Percentiles rank a stretch among this genome's conserved stretches.
These are phyloP conservation scores for Kurtzmaniella quercitrusa DNA, from an alignment of 1,139 yeast genomes.

Conservation along the genomic window DNA sequence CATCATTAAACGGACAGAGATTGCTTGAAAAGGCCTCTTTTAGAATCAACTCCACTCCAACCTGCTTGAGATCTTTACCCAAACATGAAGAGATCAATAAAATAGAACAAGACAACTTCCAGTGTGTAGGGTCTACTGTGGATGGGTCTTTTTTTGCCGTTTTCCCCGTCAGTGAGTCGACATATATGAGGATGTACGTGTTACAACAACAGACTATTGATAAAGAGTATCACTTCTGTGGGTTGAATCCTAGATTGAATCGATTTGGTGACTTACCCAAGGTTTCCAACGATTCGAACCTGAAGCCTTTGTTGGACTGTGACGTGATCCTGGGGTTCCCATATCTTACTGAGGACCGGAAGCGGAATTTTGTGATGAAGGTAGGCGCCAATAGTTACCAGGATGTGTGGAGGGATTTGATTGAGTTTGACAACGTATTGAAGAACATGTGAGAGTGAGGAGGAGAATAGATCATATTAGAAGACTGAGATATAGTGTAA, in stretches of 20 bases:
- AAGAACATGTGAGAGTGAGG: conserved; percentile 13
- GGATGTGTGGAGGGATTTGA: conserved; percentile 67
- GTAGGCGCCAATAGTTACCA: conserved; percentile 50
- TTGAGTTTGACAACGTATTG: conserved; percentile 44
- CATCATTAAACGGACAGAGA: conserved; percentile 75
- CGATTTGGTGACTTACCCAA: conserved; percentile 49
- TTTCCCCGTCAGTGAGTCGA: conserved; percentile 70
- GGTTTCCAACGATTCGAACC: conserved; percentile 30
- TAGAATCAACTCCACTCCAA: conserved; percentile 59
- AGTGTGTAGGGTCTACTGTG: conserved; percentile 61
- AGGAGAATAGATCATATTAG: no score
- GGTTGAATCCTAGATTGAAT: conserved; percentile 76
- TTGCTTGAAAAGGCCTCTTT: conserved; percentile 69
- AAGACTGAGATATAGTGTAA: no score
- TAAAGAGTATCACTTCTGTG: conserved; percentile 67
- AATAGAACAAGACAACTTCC: conserved; percentile 33
- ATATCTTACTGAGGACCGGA: conserved; percentile 53
- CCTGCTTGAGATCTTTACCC: conserved; percentile 56
- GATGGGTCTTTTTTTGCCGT: conserved; percentile 80
- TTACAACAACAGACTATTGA: conserved; percentile 86
- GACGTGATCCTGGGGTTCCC: conserved; percentile 52
- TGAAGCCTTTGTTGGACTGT: conserved; percentile 60
- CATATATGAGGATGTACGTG: conserved; percentile 77
- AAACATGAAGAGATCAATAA: conserved; percentile 25
- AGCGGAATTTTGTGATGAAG: conserved; percentile 49